Conservation (phyloP, 805 yeast species). For the Cyberlindnera americana region DNA sequence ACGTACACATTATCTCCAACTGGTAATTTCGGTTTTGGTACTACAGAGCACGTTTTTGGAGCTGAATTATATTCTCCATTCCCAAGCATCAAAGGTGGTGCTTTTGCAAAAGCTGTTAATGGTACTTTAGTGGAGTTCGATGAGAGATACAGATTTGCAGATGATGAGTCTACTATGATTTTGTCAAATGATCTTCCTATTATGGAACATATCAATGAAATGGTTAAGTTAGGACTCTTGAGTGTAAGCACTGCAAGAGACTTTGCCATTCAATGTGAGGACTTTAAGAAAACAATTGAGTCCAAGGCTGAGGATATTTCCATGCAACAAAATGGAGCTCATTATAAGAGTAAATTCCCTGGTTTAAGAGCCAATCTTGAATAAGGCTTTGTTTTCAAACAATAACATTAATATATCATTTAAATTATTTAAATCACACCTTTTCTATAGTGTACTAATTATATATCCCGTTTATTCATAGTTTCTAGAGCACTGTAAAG, state of each 20-base stretch:
- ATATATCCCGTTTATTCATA: too few relatives aligned
- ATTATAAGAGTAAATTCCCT: slow-evolving; percentile 1
- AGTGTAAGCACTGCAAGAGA: slow-evolving; percentile 3
- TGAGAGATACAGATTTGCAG: slow-evolving; percentile 4
- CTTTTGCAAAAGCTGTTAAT: slow-evolving; percentile 34
- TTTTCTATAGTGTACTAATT: too few relatives aligned
- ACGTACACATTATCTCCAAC: slow-evolving; percentile 37
- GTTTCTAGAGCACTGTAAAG: too few relatives aligned
- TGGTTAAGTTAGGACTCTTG: slow-evolving; percentile 5
- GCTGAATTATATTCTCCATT: slow-evolving; percentile 25
- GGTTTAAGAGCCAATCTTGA: slow-evolving; percentile 2
- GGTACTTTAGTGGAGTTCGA: slow-evolving; percentile 30
- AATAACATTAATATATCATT: not conserved
- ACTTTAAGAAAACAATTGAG: not conserved
- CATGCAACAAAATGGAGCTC: not conserved
- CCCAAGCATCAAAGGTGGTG: slow-evolving; percentile 27
- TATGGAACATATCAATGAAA: slow-evolving; percentile 1
- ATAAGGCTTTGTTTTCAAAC: not conserved
- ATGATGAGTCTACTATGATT: not conserved
- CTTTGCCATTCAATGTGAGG: not conserved
- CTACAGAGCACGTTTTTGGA: slow-evolving; percentile 28
- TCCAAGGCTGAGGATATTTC: not conserved
- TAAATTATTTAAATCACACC: too few relatives aligned
- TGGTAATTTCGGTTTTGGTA: slow-evolving; percentile 47
- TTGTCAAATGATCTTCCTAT: slow-evolving; percentile 1